A percentile compares a stretch with the other conserved stretches of the same genome.
Evolutionary conservation across 768 basidiomycete genomes (phyloP).

Genomic region (Amanita rimosa): DNA sequence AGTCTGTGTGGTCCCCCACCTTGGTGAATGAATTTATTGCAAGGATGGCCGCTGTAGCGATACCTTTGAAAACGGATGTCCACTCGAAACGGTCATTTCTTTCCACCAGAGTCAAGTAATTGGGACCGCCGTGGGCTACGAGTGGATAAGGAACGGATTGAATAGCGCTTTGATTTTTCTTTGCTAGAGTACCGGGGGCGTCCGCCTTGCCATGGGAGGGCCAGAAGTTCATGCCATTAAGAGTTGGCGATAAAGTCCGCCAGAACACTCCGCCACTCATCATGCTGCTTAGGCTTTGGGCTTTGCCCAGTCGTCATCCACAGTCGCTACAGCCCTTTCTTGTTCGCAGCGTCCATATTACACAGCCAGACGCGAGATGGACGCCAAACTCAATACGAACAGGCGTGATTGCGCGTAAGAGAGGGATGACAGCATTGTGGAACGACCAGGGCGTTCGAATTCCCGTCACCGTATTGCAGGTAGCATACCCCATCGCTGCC

Average conservation of each 20-base stretch:
- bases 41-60: constrained; percentile 6
- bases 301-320: constrained; percentile 27
- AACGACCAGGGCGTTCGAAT: constrained; percentile 78
- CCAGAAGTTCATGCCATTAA: constrained; percentile 77
- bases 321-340: constrained; percentile 13
- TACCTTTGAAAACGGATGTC: constrained; percentile 28
- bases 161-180: constrained; percentile 19
- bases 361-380: constrained; percentile 38
- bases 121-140: constrained; percentile 44
- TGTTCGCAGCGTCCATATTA: constrained; percentile 32
- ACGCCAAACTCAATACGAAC: constrained; percentile 77
- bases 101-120: constrained; percentile 42
- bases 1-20: neutral
- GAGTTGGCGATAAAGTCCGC: constrained; percentile 18
- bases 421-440: constrained; percentile 94
- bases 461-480: constrained; percentile 94
- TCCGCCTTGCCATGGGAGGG: constrained; percentile 37
- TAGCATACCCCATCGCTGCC: constrained; percentile 20
- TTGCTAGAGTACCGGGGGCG: constrained; percentile 8
- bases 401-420: constrained; percentile 88
- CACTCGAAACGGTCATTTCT: constrained; percentile 37
- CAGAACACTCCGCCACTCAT: constrained; percentile 8
- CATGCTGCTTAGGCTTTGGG: constrained; percentile 40
- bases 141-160: constrained; percentile 32
- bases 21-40: constrained; percentile 5